Evolutionary conservation across 192 early-diverging fungal genomes (phyloP).

Genomic region (Podila horticola): DNA sequence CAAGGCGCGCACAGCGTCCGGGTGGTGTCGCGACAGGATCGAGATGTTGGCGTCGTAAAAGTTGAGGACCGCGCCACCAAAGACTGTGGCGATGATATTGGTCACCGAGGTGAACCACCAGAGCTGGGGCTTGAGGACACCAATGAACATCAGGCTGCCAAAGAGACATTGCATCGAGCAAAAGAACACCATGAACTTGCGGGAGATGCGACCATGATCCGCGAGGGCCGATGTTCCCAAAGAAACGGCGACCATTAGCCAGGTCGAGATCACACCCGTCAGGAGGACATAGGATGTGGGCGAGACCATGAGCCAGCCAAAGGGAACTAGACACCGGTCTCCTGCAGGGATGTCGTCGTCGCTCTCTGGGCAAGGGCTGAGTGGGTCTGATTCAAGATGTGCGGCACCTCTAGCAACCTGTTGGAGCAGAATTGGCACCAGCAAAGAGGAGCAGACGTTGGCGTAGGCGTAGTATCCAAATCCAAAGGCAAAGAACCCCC

Average conservation of each 20-base stretch:
- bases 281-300: slow-evolving; percentile 46
- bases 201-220: slow-evolving; percentile 46
- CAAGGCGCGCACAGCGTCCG: slow-evolving; percentile 32
- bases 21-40: slow-evolving; percentile 48
- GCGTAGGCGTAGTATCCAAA: slow-evolving; percentile 38
- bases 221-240: slow-evolving; percentile 50
- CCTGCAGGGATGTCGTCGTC: slow-evolving; percentile 23
- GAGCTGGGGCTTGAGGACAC: slow-evolving; percentile 17
- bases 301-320: slow-evolving; percentile 38
- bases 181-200: slow-evolving; percentile 26
- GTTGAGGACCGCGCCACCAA: slow-evolving; percentile 19
- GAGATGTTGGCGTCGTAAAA: slow-evolving; percentile 64
- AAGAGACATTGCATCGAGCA: slow-evolving; percentile 20
- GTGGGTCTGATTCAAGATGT: slow-evolving; percentile 23
- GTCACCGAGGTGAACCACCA: slow-evolving; percentile 30
- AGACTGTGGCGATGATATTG: slow-evolving; percentile 19
- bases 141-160: slow-evolving; percentile 43
- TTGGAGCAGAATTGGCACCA: slow-evolving; percentile 40
- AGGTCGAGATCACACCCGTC: slow-evolving; percentile 31
- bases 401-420: slow-evolving; percentile 21
- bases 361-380: slow-evolving; percentile 12
- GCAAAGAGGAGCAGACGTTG: slow-evolving; percentile 32
- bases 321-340: slow-evolving; percentile 33
- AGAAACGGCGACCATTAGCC: slow-evolving; percentile 38
- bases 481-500: slow-evolving; percentile 47